Evolutionary conservation across 495 filamentous ascomycete species (phyloP).

Genomic region (Aspergillus baeticus): DNA sequence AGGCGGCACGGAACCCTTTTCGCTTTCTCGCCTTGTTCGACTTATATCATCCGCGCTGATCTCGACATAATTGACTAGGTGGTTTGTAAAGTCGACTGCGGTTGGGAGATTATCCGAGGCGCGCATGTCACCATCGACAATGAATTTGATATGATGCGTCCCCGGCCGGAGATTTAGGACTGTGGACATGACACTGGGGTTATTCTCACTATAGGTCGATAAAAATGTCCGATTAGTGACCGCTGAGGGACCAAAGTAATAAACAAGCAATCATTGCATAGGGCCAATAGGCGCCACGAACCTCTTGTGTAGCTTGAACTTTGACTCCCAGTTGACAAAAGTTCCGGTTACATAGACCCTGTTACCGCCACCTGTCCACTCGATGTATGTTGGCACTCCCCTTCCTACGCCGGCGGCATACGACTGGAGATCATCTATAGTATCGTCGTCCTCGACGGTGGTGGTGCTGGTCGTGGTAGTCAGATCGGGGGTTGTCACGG

Average conservation of each 20-base stretch:
- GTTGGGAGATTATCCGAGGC: slow-evolving; percentile 85
- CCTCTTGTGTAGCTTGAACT: slow-evolving; percentile 81
- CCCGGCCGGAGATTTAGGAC: slow-evolving; percentile 81
- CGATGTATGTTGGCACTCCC: slow-evolving; percentile 72
- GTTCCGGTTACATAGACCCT: slow-evolving; percentile 97
- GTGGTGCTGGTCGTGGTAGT: slow-evolving; percentile 44
- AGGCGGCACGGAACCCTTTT: slow-evolving; percentile 32
- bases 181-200: slow-evolving; percentile 61
- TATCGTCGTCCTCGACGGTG: slow-evolving; percentile 70
- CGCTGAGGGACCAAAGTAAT: not conserved
- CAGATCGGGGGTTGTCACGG: slow-evolving; percentile 57
- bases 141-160: slow-evolving; percentile 94
- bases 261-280: not conserved
- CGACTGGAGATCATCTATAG: slow-evolving; percentile 65
- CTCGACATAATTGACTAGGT: slow-evolving; percentile 96
- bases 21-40: slow-evolving; percentile 34
- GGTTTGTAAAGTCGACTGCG: slow-evolving; percentile 94
- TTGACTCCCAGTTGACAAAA: slow-evolving; percentile 92
- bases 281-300: slow-evolving; percentile 33
- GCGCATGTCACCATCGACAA: slow-evolving; percentile 90
- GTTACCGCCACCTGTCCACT: slow-evolving; percentile 76
- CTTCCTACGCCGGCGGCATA: slow-evolving; percentile 50
- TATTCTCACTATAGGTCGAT: slow-evolving; percentile 32
- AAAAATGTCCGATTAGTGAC: slow-evolving; percentile 16
- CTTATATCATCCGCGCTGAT: slow-evolving; percentile 72